Conservation (phyloP, 2,329 filamentous ascomycete genomes). For the Aspergillus ustus region DNA sequence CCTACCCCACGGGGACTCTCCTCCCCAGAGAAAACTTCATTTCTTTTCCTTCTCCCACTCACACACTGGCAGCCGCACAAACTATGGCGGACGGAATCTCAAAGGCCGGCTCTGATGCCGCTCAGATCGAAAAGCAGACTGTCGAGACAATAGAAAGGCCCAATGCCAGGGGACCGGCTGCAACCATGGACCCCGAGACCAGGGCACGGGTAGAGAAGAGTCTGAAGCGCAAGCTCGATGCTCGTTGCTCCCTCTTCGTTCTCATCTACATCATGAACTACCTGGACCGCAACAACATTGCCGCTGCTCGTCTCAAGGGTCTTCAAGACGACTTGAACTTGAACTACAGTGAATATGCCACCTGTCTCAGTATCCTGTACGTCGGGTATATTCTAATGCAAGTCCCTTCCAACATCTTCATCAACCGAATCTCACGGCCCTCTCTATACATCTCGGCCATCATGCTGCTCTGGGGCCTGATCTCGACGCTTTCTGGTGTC, state of each 20-base stretch:
- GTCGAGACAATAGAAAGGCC: background rate
- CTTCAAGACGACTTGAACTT: conserved; percentile 10
- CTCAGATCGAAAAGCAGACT: background rate
- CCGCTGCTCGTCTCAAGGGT: conserved; percentile 13
- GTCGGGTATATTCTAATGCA: conserved; percentile 15
- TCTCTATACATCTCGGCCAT: conserved; percentile 52
- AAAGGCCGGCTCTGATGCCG: background rate
- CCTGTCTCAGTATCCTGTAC: conserved; percentile 7
- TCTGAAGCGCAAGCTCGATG: conserved; percentile 34
- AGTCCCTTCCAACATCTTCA: conserved; percentile 50
- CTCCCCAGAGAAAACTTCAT: background rate
- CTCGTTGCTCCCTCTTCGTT: conserved; percentile 27
- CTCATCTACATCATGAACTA: conserved; percentile 16
- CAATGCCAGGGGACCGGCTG: background rate
- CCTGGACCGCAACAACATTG: conserved; percentile 13
- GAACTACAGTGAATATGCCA: conserved; percentile 9
- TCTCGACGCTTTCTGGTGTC: conserved; percentile 61
- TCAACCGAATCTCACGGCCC: conserved; percentile 51
- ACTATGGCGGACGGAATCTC: background rate
- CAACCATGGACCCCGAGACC: conserved; percentile 25
- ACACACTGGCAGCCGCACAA: background rate
- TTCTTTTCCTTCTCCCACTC: background rate
- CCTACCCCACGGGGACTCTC: background rate
- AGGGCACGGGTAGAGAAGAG: conserved; percentile 30
- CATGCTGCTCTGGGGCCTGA: conserved; percentile 63